These are phyloP conservation scores for Toxoplasma gondii DNA, from an alignment of 169 alveolate species.

Conservation along the genomic window DNA sequence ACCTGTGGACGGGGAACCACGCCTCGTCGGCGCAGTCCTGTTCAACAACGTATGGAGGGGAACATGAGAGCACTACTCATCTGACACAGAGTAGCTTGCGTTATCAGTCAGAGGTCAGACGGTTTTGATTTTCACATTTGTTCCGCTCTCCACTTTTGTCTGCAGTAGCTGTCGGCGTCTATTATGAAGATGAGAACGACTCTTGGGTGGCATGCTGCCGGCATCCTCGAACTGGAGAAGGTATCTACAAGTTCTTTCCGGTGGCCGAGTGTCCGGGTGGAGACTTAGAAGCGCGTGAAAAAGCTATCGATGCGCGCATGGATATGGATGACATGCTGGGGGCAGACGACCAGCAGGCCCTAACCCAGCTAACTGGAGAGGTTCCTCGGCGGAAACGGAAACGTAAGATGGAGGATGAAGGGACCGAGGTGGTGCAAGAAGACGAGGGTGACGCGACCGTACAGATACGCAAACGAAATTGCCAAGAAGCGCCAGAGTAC, in stretches of 20 bases:
- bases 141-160: not conserved
- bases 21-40: no score
- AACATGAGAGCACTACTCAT: no score
- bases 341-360: conserved; percentile 19
- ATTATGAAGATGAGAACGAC: conserved; percentile 31
- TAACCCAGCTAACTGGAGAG: not conserved
- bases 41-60: no score
- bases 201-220: conserved; percentile 53
- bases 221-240: conserved; percentile 42
- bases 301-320: conserved; percentile 55
- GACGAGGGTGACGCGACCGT: not conserved
- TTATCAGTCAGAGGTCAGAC: no score
- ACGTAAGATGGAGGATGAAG: conserved; percentile 3
- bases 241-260: conserved; percentile 30
- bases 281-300: conserved; percentile 29
- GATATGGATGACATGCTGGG: conserved; percentile 42
- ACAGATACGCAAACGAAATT: not conserved
- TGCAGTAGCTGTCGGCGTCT: conserved; percentile 47
- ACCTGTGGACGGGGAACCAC: no score
- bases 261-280: conserved; percentile 52
- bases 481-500: not conserved
- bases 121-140: no score
- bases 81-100: no score
- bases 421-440: not conserved
- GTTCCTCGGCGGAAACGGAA: conserved; percentile 17